Evolutionary conservation across 805 yeast genomes (phyloP), one percentile per base, ranked within the genome.

Genomic region (Nematodospora valgi): DNA sequence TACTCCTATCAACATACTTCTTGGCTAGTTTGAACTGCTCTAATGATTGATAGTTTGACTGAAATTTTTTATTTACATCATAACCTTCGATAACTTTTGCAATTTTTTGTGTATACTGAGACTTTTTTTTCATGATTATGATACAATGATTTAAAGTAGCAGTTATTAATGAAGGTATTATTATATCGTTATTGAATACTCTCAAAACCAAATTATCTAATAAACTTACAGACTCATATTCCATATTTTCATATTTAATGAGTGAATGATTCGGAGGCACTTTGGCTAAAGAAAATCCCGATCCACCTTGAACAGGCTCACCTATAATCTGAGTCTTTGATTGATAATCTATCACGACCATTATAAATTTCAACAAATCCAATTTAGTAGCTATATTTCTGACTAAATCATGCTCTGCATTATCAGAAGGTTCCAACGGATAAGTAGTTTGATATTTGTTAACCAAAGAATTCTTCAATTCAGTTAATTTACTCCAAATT

Each of bases 291-390:
- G 82, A 77, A 22, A 72, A 67, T 12, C 30, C 30, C 25, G 67
- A 71, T 31, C 47, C 44, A 22, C 42, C 41, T 48, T 39, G 30
- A 44, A 54, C 39, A 20, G 29, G 32, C 2, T 28, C 39, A 13
- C 31, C 36, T 8, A 34, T 30, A n/a, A 45, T 48, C 24, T 66
- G 62, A n/a, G 77, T 69, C 27, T 68, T 62, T 28, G 68, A 59
- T 34, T 72, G 71, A 37, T 68, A 63, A 46, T 68, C 72, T 24
- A 71, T 61, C 6, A 67, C 66, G 5, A 60, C 46, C 38, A 58
- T 77, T 8, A 86, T 74, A 40, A 89, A 78, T 57, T 83, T 86
- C 34, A 82, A 64, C n/a, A 82, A 66, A 19, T 89, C 80, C n/a
- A 84, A 60, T 54, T 75, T 78, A 30, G 79, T 63, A 10, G 82